Evolutionary conservation across 2,329 filamentous ascomycete species (phyloP), one percentile per base, ranked within the genome.

Genomic region (Ophiosphaerella herpotricha): DNA sequence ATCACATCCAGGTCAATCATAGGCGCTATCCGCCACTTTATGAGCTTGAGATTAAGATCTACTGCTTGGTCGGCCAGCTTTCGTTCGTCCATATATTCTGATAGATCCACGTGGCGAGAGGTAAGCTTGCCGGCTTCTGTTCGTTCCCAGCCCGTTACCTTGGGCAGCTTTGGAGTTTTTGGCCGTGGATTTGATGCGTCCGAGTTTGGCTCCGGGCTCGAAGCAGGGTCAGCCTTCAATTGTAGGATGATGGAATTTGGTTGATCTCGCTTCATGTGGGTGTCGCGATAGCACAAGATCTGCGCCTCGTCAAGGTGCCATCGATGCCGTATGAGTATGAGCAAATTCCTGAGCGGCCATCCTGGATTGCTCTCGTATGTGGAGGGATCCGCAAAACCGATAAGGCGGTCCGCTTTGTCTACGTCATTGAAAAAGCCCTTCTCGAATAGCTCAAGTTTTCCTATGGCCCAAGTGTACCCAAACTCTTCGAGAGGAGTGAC

Each of bases 1-100:
- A 97, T 92, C 26, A 84, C 83, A 26, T 97, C 91, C 8, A 99
- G 83, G 68, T 97, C 83, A 35, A 99, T 82, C 43, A 87, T 86
- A 0, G 94, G 94, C 7, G 91, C 90, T 64, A 99, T 91, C 34
- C 94, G 87, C 94, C 94, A 99, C 76, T 97, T 99, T 87, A 99
- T 99, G 50, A 99, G 82, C 75, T 97, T 97, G 52, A 97, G 80
- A 67, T 99, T 99, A 50, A 99, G 81, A 67, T 99, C 94, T 8
- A 97, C 93, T 0, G 92, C 91, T 70, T 96, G 91, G 68, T 97
- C 92, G 18, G 94, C 94, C 14, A 97, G 79, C 61, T 87, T 86
- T 31, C 82, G 79, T 6, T 94, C 93, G 67, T 99, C 92, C 88
- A 99, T 93, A 63, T 96, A 96, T 63, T 94, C 91, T 16, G 89